phyloP scores from a whole-genome alignment of 345 rosid species.

The Ricinus communis region DNA sequence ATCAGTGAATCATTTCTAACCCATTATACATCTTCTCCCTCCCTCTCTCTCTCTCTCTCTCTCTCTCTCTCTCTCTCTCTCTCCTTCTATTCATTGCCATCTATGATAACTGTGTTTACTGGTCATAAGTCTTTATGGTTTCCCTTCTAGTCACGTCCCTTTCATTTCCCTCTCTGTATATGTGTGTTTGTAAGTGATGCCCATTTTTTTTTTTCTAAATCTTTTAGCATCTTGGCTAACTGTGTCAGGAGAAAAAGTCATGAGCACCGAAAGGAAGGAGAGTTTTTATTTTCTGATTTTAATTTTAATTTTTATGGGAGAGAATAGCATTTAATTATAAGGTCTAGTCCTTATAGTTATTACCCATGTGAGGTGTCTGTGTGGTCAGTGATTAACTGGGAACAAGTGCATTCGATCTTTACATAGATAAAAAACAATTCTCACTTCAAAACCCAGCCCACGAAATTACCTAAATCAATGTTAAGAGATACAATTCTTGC shows the following conservation, averaged over 20 bases:
- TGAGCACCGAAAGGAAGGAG: slow-evolving; percentile 36
- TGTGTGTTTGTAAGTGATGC: not conserved
- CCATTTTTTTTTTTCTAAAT: slow-evolving; percentile 10
- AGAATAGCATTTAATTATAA: not conserved
- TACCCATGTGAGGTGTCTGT: slow-evolving; percentile 38
- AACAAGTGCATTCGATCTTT: not conserved
- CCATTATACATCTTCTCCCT: slow-evolving; percentile 26
- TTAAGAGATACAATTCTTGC: not conserved
- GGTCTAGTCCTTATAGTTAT: slow-evolving; percentile 33
- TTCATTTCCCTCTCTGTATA: slow-evolving; percentile 23
- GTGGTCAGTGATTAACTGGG: not conserved
- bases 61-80: slow-evolving; percentile 32
- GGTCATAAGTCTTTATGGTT: slow-evolving; percentile 38
- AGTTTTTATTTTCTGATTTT: not conserved
- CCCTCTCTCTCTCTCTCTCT: slow-evolving; percentile 16
- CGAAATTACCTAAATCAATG: not conserved
- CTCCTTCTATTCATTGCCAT: slow-evolving; percentile 26
- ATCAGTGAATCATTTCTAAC: slow-evolving; percentile 25
- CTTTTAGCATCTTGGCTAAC: slow-evolving; percentile 30
- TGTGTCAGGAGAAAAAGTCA: slow-evolving; percentile 37
- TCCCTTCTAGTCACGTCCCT: slow-evolving; percentile 55
- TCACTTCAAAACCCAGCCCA: not conserved
- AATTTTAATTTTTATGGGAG: not conserved
- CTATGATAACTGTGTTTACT: slow-evolving; percentile 30
- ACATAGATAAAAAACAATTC: slow-evolving; percentile 1